A percentile compares a stretch with the other conserved stretches of the same genome.
These are phyloP conservation scores for Hericium rajendrae DNA, from an alignment of 768 basidiomycete genomes.

Conservation along the genomic window DNA sequence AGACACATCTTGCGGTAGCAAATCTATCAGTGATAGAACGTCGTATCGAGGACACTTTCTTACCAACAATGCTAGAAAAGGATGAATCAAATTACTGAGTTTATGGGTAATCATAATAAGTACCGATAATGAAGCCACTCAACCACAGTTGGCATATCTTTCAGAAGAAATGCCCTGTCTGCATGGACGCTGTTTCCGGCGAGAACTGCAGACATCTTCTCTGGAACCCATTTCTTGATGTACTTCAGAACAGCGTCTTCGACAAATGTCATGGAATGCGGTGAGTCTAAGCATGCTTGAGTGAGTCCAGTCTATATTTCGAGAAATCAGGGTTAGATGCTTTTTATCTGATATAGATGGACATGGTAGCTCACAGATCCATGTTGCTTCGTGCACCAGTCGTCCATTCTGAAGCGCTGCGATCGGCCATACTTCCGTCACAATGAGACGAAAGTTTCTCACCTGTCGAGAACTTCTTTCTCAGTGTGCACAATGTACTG, in stretches of 20 bases:
- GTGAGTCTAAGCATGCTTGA: conserved; percentile 64
- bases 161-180: conserved; percentile 61
- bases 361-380: conserved; percentile 39
- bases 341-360: background rate
- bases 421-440: background rate
- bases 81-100: background rate
- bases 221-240: conserved; percentile 79
- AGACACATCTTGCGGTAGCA: conserved; percentile 47
- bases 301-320: conserved; percentile 52
- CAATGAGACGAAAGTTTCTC: conserved; percentile 14
- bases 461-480: conserved; percentile 63
- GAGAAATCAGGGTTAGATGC: too few species aligned
- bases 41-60: background rate
- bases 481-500: conserved; percentile 67
- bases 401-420: conserved; percentile 53
- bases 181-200: conserved; percentile 86
- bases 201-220: conserved; percentile 50
- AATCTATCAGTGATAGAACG: too few species aligned
- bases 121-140: conserved; percentile 81
- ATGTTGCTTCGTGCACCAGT: conserved; percentile 84
- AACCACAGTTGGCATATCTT: conserved; percentile 73
- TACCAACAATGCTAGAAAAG: conserved; percentile 54
- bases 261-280: conserved; percentile 52
- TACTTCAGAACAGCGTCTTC: conserved; percentile 56
- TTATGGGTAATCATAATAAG: background rate